These are phyloP conservation scores for Paraurostyla sp. DNA, from an alignment of 73 alveolate genomes.

Conservation along the genomic window DNA sequence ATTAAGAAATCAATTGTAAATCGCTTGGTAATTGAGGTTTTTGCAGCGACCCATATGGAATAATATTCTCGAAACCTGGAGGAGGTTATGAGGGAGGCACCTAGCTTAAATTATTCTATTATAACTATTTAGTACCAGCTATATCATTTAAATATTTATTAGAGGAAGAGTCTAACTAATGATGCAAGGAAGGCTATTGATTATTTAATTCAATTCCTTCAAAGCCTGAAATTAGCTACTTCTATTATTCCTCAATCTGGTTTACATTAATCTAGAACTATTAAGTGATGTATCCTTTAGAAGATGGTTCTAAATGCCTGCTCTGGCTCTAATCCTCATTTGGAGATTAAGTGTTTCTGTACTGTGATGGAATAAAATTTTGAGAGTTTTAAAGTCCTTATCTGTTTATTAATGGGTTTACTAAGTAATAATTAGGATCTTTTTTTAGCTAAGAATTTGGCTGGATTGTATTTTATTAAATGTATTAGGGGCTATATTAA, in stretches of 20 bases:
- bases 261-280: not conserved
- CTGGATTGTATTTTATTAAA: too few species aligned
- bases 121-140: not conserved
- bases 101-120: not conserved
- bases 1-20: too few species aligned
- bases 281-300: not conserved
- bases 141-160: not conserved
- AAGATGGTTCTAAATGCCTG: too few species aligned
- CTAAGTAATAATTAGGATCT: not conserved
- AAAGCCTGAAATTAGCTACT: not conserved
- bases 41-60: too few species aligned
- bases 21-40: too few species aligned
- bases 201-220: not conserved
- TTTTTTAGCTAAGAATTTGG: not conserved
- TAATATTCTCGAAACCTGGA: conserved; percentile 18
- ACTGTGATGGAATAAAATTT: too few species aligned
- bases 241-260: not conserved
- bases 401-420: not conserved
- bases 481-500: too few species aligned
- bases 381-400: not conserved
- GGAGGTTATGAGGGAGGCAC: not conserved
- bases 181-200: not conserved
- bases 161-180: not conserved
- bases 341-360: too few species aligned
- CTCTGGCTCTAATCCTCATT: too few species aligned